Evolutionary conservation across 441 rosid genomes (phyloP).

Genomic region (Erodium trifolium): DNA sequence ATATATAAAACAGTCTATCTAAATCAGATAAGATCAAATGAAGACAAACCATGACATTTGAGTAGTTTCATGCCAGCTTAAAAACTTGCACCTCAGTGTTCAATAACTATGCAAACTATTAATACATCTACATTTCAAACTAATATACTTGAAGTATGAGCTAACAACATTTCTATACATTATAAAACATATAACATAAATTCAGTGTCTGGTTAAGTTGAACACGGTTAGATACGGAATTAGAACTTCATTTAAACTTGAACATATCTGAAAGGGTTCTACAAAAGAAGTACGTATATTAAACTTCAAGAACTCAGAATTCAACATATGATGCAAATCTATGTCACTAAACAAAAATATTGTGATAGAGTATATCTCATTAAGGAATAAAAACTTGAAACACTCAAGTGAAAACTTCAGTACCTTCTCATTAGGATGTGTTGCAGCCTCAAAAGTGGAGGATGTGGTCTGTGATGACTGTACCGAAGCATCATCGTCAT

Average conservation of each 20-base stretch:
- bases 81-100: background rate
- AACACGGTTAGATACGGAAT: background rate
- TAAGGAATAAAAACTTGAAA: too few species aligned
- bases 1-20: constrained; percentile 10
- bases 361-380: too few species aligned
- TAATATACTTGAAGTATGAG: too few species aligned
- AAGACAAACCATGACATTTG: constrained; percentile 1
- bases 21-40: constrained; percentile 4
- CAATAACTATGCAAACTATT: constrained; percentile 4
- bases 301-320: too few species aligned
- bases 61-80: background rate
- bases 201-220: background rate
- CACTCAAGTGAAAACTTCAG: background rate
- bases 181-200: background rate
- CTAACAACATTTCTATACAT: background rate
- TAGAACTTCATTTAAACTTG: background rate
- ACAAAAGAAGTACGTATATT: too few species aligned
- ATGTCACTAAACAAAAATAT: too few species aligned
- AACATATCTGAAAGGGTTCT: background rate
- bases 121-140: too few species aligned
- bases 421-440: constrained; percentile 45
- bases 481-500: constrained; percentile 53
- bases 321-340: too few species aligned
- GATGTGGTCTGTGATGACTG: constrained; percentile 43
- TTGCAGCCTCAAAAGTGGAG: constrained; percentile 31